Conservation (phyloP, 345 rosid genomes). For the Euclidium syriacum region DNA sequence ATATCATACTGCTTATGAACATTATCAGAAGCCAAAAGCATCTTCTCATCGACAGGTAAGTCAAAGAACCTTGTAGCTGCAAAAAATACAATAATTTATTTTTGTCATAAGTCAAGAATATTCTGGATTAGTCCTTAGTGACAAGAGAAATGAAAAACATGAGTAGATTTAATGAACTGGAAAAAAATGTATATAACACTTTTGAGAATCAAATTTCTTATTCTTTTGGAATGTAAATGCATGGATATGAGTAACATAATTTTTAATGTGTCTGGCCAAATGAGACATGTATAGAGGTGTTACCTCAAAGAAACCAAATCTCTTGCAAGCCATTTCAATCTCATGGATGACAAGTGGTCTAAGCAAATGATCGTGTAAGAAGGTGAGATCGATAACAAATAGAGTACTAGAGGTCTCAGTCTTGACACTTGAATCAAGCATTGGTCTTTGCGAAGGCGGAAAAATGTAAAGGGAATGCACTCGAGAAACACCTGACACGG, state of each 20-base stretch:
- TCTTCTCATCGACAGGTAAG: too few species aligned
- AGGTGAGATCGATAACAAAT: not conserved
- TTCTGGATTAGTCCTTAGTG: not conserved
- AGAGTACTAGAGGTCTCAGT: not conserved
- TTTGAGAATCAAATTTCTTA: not conserved
- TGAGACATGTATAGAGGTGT: too few species aligned
- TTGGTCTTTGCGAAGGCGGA: too few species aligned
- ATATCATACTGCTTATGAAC: constrained; percentile 37
- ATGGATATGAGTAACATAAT: not conserved
- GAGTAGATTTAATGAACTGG: constrained; percentile 12
- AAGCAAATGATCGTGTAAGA: not conserved
- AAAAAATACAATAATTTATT: not conserved
- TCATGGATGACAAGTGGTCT: not conserved
- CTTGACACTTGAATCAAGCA: not conserved
- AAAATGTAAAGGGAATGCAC: not conserved
- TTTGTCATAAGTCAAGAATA: not conserved
- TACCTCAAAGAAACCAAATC: not conserved
- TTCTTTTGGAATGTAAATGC: not conserved
- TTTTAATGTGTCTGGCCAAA: not conserved
- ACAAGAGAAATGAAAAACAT: not conserved
- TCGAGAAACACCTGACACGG: not conserved
- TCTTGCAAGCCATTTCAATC: not conserved
- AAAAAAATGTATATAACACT: not conserved
- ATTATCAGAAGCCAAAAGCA: constrained; percentile 30
- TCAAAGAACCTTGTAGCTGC: too few species aligned